Evolutionary conservation across 192 early-diverging fungal species (phyloP).

Genomic region (Podila clonocystis): DNA sequence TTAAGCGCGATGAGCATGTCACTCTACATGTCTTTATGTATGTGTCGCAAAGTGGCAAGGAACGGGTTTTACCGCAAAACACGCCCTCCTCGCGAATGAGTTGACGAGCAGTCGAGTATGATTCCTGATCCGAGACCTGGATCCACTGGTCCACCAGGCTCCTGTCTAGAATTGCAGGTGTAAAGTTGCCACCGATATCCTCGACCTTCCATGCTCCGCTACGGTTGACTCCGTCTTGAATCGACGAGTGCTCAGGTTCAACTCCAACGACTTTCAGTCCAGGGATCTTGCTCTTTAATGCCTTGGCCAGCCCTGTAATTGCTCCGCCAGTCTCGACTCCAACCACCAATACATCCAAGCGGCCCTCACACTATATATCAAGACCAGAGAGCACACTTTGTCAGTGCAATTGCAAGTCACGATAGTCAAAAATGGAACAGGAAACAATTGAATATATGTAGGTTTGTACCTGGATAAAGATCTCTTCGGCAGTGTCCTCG

Average conservation of each 20-base stretch:
- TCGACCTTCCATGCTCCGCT: conserved; percentile 72
- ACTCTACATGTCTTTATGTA: too few relatives aligned
- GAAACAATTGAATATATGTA: not conserved
- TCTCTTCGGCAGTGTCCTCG: conserved; percentile 68
- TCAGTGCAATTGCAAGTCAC: not conserved
- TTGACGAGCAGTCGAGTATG: conserved; percentile 74
- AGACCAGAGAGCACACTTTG: not conserved
- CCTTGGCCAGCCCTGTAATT: conserved; percentile 67
- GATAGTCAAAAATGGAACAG: not conserved
- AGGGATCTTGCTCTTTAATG: conserved; percentile 63
- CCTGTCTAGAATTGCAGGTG: conserved; percentile 62
- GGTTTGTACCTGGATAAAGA: conserved; percentile 63
- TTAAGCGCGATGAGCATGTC: too few relatives aligned
- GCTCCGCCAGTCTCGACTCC: conserved; percentile 76
- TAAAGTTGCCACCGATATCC: conserved; percentile 75
- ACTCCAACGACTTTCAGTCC: conserved; percentile 70
- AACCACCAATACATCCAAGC: conserved; percentile 69
- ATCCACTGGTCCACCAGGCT: conserved; percentile 70
- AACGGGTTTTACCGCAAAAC: conserved; percentile 53
- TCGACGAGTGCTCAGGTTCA: conserved; percentile 72
- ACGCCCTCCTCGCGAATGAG: conserved; percentile 71
- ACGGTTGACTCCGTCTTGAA: conserved; percentile 51
- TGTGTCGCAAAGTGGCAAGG: not conserved
- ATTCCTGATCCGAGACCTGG: conserved; percentile 72
- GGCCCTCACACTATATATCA: conserved; percentile 27